Percentiles rank a stretch among this genome's conserved stretches.
phyloP scores from a whole-genome alignment of 305 asterid species.

The Solanum aculeatissimum region DNA sequence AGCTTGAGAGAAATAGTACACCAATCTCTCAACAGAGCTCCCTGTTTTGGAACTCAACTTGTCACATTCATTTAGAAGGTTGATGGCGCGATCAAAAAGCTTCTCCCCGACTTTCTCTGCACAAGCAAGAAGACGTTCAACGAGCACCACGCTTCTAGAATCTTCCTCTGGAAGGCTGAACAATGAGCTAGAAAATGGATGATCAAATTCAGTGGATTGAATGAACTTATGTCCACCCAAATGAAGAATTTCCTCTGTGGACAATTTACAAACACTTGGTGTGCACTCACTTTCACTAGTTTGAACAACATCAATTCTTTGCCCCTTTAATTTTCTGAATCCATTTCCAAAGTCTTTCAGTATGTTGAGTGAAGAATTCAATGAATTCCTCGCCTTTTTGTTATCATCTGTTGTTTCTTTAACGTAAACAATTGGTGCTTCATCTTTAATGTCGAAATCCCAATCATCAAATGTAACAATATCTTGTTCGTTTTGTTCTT shows the following conservation, averaged over 20 bases:
- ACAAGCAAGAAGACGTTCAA: constrained; percentile 23
- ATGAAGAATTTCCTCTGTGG: constrained; percentile 12
- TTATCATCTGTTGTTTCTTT: neutral
- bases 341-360: neutral
- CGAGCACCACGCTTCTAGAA: constrained; percentile 11
- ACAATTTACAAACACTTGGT: neutral
- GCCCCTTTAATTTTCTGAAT: neutral
- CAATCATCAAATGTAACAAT: neutral
- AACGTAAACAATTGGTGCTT: neutral
- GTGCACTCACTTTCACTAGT: neutral
- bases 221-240: constrained; percentile 30
- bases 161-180: constrained; percentile 14
- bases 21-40: constrained; percentile 29
- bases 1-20: constrained; percentile 44
- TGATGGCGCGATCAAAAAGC: constrained; percentile 16
- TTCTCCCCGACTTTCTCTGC: constrained; percentile 29
- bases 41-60: constrained; percentile 16
- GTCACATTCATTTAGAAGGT: constrained; percentile 22
- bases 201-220: constrained; percentile 3
- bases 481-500: neutral
- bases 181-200: constrained; percentile 15
- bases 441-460: neutral
- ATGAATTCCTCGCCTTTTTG: neutral
- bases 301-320: neutral
- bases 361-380: neutral